These are phyloP conservation scores for Bassia scoparia DNA, from an alignment of 148 eudicot species.

Conservation along the genomic window DNA sequence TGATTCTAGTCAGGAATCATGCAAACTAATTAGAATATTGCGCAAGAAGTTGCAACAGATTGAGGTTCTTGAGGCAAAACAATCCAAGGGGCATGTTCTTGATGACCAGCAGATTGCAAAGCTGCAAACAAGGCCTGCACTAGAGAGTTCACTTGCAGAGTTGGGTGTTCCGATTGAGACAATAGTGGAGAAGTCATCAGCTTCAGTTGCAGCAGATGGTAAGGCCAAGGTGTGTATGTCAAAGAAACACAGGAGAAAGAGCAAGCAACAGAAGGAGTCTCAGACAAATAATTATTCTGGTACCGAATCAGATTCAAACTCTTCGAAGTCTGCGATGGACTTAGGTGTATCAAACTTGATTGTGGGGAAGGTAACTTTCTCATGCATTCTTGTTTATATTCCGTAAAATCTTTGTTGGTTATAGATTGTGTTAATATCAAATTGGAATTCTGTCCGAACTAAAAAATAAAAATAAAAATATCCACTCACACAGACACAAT, in stretches of 20 bases:
- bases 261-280: conserved; percentile 47
- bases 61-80: conserved; percentile 90
- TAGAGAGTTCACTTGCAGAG: conserved; percentile 72
- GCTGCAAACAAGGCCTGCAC: conserved; percentile 50
- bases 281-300: conserved; percentile 29
- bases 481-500: too few species aligned
- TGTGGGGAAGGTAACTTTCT: conserved; percentile 46
- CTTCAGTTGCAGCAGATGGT: conserved; percentile 41
- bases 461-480: too few species aligned
- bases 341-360: conserved; percentile 29
- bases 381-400: background rate
- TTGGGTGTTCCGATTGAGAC: conserved; percentile 69
- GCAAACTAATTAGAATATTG: conserved; percentile 63
- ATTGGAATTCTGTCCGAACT: background rate
- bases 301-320: conserved; percentile 27
- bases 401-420: background rate
- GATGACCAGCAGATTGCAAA: conserved; percentile 93
- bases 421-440: background rate
- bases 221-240: conserved; percentile 54
- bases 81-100: conserved; percentile 61
- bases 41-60: conserved; percentile 95
- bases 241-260: conserved; percentile 70
- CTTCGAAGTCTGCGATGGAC: conserved; percentile 34
- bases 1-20: conserved; percentile 41
- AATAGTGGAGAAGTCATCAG: conserved; percentile 29